A percentile compares a stretch with the other conserved stretches of the same genome.
Conservation (phyloP, 1,284 basidiomycete species). For the Apiotrichum montevideense region DNA sequence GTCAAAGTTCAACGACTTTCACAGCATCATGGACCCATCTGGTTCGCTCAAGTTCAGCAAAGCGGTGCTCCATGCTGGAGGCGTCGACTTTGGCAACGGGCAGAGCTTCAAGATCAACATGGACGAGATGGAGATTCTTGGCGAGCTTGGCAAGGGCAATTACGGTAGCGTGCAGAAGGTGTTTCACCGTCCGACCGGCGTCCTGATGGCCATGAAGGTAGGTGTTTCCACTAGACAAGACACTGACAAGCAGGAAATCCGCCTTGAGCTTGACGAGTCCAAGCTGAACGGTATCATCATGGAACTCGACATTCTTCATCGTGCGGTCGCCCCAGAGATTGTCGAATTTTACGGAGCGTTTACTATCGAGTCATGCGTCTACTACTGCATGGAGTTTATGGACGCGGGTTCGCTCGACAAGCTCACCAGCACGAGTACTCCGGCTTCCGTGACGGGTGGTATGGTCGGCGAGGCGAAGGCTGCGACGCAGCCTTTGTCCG, state of each 20-base stretch:
- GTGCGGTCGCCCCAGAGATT: constrained; percentile 82
- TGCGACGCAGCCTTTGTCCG: constrained; percentile 10
- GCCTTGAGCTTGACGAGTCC: constrained; percentile 89
- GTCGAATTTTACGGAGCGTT: constrained; percentile 99
- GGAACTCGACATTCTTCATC: constrained; percentile 96
- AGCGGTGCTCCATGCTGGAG: constrained; percentile 85
- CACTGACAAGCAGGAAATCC: constrained; percentile 70
- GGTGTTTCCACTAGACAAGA: constrained; percentile 10
- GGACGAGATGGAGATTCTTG: constrained; percentile 83
- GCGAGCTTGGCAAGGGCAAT: constrained; percentile 83
- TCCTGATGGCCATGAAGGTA: constrained; percentile 99
- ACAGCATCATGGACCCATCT: constrained; percentile 90
- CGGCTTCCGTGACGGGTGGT: background rate
- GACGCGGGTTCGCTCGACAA: constrained; percentile 91
- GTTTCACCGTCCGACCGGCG: constrained; percentile 85
- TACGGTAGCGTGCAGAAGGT: constrained; percentile 97
- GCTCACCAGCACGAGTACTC: constrained; percentile 54
- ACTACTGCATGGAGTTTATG: constrained; percentile 99
- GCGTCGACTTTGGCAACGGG: constrained; percentile 92
- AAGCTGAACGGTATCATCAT: constrained; percentile 96
- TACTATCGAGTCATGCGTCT: constrained; percentile 96
- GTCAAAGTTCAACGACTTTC: constrained; percentile 73
- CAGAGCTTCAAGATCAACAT: constrained; percentile 93
- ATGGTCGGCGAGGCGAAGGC: too few relatives aligned
- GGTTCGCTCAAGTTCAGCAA: constrained; percentile 94